Conservation (phyloP, 164 flowering plant species). For the Dillenia turbinata region DNA sequence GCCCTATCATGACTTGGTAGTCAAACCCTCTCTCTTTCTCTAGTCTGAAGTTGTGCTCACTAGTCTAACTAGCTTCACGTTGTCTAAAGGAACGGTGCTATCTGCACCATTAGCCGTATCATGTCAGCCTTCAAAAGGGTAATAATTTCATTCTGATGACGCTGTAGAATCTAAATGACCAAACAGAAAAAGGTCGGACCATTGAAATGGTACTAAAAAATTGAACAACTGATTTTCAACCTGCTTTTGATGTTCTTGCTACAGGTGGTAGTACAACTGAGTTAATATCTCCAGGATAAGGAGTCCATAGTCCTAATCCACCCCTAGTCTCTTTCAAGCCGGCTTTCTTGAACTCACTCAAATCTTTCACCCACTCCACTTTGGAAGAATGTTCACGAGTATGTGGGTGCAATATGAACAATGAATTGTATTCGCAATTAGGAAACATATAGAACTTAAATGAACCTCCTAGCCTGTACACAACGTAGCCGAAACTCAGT, state of each 20-base stretch:
- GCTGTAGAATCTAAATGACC: too few species aligned
- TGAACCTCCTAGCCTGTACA: conserved; percentile 57
- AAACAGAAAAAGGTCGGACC: too few species aligned
- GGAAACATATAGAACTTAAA: conserved; percentile 93
- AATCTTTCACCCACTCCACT: conserved; percentile 80
- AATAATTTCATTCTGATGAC: too few species aligned
- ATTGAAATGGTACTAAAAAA: too few species aligned
- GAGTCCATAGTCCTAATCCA: conserved; percentile 94
- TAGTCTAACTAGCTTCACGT: too few species aligned
- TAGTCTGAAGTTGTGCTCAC: too few species aligned
- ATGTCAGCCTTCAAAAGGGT: too few species aligned
- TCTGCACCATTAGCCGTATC: too few species aligned
- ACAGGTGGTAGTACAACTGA: conserved; percentile 68
- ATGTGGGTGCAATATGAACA: conserved; percentile 80
- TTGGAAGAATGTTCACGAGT: conserved; percentile 88
- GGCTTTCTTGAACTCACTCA: conserved; percentile 48
- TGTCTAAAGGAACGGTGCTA: too few species aligned
- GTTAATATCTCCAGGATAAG: conserved; percentile 78
- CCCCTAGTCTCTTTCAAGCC: conserved; percentile 80
- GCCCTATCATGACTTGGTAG: too few species aligned
- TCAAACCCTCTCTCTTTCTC: too few species aligned
- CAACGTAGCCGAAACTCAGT: conserved; percentile 93
- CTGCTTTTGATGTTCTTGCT: conserved; percentile 82
- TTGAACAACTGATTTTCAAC: conserved; percentile 30
- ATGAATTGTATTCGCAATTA: conserved; percentile 87